Evolutionary conservation across 768 basidiomycete species (phyloP).

Genomic region (Russula lepida): DNA sequence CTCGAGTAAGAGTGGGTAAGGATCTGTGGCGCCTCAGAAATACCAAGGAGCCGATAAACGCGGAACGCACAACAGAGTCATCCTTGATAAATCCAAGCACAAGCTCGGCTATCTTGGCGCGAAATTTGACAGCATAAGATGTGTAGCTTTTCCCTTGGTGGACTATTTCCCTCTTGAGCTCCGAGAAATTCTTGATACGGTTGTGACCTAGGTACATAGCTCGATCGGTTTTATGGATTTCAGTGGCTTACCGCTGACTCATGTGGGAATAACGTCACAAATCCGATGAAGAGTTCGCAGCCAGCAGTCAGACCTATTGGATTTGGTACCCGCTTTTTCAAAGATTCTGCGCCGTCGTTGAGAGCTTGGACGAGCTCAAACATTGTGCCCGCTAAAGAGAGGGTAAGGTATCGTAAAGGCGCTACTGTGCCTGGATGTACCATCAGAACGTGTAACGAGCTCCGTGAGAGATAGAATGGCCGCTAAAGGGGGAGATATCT

Average conservation of each 20-base stretch:
- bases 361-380: conserved; percentile 85
- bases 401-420: conserved; percentile 8
- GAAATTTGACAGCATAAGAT: conserved; percentile 71
- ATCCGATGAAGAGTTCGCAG: conserved; percentile 83
- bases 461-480: conserved; percentile 83
- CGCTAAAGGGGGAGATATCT: conserved; percentile 80
- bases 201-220: conserved; percentile 13
- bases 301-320: conserved; percentile 84
- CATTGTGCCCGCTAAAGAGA: conserved; percentile 71
- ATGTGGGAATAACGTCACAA: conserved; percentile 77
- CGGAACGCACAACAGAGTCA: conserved; percentile 63
- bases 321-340: conserved; percentile 60
- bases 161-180: conserved; percentile 77
- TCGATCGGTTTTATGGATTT: conserved; percentile 15
- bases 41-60: conserved; percentile 15
- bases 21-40: conserved; percentile 47
- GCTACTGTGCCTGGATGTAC: conserved; percentile 32
- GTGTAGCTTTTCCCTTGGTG: conserved; percentile 74
- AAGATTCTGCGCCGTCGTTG: conserved; percentile 58
- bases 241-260: conserved; percentile 57
- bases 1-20: conserved; percentile 95
- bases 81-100: conserved; percentile 93
- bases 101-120: conserved; percentile 81
- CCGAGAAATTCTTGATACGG: conserved; percentile 59
- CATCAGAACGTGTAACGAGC: conserved; percentile 69